A percentile compares a stretch with the other conserved stretches of the same genome.
Conservation (phyloP, 163 green algal species). For the Smithsoniella earleae region DNA sequence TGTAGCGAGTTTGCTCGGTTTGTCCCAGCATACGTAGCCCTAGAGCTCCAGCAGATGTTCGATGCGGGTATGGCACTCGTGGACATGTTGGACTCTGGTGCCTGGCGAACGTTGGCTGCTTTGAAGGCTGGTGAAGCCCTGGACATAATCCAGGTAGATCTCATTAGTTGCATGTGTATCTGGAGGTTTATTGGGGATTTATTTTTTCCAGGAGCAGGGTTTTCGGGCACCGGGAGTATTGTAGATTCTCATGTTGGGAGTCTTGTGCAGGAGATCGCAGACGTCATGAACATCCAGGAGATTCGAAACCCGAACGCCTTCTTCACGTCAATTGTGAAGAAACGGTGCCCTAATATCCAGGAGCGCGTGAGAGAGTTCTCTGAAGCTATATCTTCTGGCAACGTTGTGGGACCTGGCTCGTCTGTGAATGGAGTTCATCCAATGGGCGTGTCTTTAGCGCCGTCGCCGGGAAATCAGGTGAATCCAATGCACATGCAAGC, state of each 20-base stretch:
- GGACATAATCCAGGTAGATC: background rate
- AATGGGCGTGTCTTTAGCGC: no score
- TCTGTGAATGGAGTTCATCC: no score
- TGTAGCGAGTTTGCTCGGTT: slow-evolving; percentile 24
- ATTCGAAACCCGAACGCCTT: slow-evolving; percentile 22
- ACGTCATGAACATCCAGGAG: background rate
- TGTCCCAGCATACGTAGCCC: background rate
- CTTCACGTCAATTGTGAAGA: background rate
- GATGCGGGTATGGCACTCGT: slow-evolving; percentile 5
- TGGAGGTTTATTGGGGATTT: no score
- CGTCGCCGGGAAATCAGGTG: no score
- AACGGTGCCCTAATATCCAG: background rate
- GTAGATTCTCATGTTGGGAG: background rate
- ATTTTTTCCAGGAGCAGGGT: no score
- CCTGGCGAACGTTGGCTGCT: background rate
- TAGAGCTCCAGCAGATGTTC: slow-evolving; percentile 23
- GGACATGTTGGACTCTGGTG: background rate
- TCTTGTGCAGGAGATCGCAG: background rate
- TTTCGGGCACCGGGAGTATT: no score
- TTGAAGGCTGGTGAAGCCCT: background rate
- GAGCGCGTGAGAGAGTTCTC: background rate
- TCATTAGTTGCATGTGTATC: background rate
- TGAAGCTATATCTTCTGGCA: no score
- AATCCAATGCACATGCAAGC: no score
- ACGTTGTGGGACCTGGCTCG: no score